Base-by-base conservation (phyloP, 2,329 filamentous ascomycete genomes). In the Chrysoporthe cubensis region DNA sequence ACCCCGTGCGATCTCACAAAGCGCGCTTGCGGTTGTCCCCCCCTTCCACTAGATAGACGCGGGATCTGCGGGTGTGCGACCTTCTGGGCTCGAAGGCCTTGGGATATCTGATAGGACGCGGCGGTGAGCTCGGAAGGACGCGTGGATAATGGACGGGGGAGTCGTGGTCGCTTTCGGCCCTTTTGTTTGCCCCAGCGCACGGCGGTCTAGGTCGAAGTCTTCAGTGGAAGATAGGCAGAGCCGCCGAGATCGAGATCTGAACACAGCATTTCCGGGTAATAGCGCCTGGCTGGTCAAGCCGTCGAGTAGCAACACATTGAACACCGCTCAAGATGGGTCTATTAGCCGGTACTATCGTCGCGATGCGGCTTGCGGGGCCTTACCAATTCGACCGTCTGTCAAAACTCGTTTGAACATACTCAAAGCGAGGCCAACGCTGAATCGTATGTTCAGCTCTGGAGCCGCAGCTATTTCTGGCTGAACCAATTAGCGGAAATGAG, bases 381-480 rank as follows among this genome's bases (percentile, higher is more conserved):
- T 11, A 14, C 26, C 8, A 14, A 21, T 18, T 58, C 9, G 8
- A 59, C 11, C n/a, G 11, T 26, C 40, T 18, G 7, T 59, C 11
- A 21, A 18, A 26, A 26, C 26, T 59, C 37, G 18, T 37, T 52
- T 6, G 16, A 40, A 6, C 18, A 57, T 3, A 18, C 14, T 57
- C 32, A 37, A 40, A 40, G 4, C 34, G 6, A 37, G 40, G n/a
- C 3, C n/a, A 32, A 42, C 37, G 11, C 40, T 9, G 13, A 11
- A 7, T 2, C 32, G 7, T 6, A 60, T 42, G 9, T 21, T 1
- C 50, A 13, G n/a, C 21, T 21, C 50, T 13, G 21, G 21, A 32
- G 40, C n/a, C 21, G 40, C 18, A 60, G 57, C 40, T 60, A 60
- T 60, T 60, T 60, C 37, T 44, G 40, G 57, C 21, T n/a, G 40